Base-by-base conservation (phyloP, 768 basidiomycete species). In the Rhodotorula paludigena region DNA sequence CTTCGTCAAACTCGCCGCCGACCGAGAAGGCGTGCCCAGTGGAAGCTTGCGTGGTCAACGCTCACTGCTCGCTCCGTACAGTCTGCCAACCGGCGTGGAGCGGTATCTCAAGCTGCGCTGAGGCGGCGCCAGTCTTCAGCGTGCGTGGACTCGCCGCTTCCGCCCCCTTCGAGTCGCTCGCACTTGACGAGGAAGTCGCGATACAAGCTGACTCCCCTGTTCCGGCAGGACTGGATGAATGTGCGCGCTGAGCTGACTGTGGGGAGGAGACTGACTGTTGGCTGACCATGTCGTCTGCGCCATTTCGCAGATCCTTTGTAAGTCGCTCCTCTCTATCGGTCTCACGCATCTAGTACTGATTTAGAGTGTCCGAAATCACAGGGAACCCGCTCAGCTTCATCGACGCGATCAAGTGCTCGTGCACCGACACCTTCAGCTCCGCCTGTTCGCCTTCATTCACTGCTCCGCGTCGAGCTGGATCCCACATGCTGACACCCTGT, bases 371-470 rank as follows among this genome's bases (percentile, higher is more conserved):
- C 23, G 10, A n/a, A 10, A 6, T 0, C n/a, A 15, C 59, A 69
- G 68, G 35, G 45, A 64, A 65, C 56, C 68, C 68, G 10, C 49
- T 60, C 21, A 21, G 53, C 0, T 69, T 64, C 33, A 33, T 61
- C 30, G 30, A 51, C 36, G 63, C 56, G 9, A 69, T 69, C 63
- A 61, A 69, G 44, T 69, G 68, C 39, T 60, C 49, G 0, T 69
- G 63, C 39, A 62, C 68, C 28, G 68, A 69, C 21, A 69, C 68
- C 9, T 69, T 69, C 60, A 39, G 28, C 6, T 57, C 63, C 10
- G 68, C 68, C 33, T 65, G 67, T 68, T 15, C 39, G 64, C 25
- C 1, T 8, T 21, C 16, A 7, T 6, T 1, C n/a, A 1, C 23
- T 25, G 7, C 30, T 14, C 38, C 10, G 3, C 18, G 14, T 30